Conservation (phyloP, 2,329 filamentous ascomycete species). For the Penicillium sp. region DNA sequence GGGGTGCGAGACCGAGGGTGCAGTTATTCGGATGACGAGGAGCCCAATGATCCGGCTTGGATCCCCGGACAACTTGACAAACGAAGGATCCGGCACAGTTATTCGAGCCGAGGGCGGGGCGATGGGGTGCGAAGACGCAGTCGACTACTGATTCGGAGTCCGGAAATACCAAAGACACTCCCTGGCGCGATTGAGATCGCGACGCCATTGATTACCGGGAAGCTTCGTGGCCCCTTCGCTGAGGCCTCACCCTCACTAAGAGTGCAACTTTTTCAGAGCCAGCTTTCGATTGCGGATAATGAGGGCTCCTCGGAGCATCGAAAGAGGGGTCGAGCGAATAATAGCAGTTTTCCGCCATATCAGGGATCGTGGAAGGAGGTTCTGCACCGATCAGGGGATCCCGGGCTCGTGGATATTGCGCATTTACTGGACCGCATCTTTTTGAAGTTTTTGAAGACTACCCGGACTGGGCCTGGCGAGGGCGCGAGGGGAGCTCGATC, state of each 20-base stretch:
- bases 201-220: conserved; percentile 48
- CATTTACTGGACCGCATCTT: conserved; percentile 41
- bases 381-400: conserved; percentile 37
- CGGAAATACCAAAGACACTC: conserved; percentile 39
- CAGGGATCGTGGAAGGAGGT: conserved; percentile 42
- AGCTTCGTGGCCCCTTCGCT: conserved; percentile 26
- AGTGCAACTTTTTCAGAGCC: conserved; percentile 27
- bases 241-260: conserved; percentile 23
- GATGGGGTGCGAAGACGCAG: conserved; percentile 30
- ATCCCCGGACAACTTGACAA: conserved; percentile 40
- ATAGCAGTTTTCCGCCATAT: conserved; percentile 33
- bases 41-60: conserved; percentile 46
- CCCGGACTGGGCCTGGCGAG: conserved; percentile 23
- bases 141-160: conserved; percentile 41
- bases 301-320: conserved; percentile 6
- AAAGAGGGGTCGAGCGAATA: conserved; percentile 31
- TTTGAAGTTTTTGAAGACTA: conserved; percentile 44
- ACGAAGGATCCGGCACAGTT: conserved; percentile 44
- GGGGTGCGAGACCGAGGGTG: conserved; percentile 15
- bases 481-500: conserved; percentile 35
- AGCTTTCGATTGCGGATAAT: conserved; percentile 14
- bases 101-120: conserved; percentile 38
- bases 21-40: conserved; percentile 40
- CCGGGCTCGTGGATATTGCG: conserved; percentile 41
- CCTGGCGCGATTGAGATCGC: conserved; percentile 49